Percentiles rank a stretch among this genome's conserved stretches.
These are phyloP conservation scores for Miscanthus lutarioriparius DNA, from an alignment of 176 grass and related monocot species.

Conservation along the genomic window DNA sequence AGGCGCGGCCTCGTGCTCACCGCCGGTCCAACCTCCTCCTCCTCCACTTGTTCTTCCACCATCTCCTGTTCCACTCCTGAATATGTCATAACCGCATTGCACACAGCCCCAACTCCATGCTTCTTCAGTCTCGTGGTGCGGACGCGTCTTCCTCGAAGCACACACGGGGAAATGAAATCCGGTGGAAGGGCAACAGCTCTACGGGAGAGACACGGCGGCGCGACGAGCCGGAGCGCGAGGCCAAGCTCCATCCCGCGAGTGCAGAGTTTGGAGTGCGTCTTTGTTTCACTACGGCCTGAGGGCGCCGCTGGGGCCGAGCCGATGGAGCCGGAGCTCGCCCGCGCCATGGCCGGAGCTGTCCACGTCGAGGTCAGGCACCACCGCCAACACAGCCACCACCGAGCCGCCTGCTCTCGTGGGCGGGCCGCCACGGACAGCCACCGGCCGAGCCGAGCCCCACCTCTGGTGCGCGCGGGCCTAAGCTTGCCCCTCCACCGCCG, in stretches of 20 bases:
- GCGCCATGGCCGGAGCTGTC: too few relatives aligned
- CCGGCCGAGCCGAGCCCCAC: too few relatives aligned
- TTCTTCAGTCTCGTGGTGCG: not conserved
- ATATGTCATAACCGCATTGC: conserved; percentile 27
- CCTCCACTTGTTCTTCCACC: conserved; percentile 33
- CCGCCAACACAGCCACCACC: too few relatives aligned
- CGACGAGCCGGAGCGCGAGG: conserved; percentile 46
- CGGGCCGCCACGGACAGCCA: too few relatives aligned
- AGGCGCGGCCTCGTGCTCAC: conserved; percentile 45
- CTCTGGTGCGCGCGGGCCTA: too few relatives aligned
- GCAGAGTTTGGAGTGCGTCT: not conserved
- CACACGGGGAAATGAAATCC: not conserved
- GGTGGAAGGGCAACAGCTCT: not conserved
- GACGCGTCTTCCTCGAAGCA: not conserved
- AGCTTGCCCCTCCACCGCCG: too few relatives aligned
- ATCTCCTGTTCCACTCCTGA: conserved; percentile 6
- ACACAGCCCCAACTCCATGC: conserved; percentile 6
- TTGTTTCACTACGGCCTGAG: too few relatives aligned
- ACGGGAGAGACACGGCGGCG: not conserved
- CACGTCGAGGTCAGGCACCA: too few relatives aligned
- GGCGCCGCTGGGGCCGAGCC: too few relatives aligned
- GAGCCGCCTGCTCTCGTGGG: too few relatives aligned
- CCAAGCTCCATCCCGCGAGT: conserved; percentile 48
- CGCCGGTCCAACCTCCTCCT: not conserved
- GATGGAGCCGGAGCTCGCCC: too few relatives aligned